phyloP scores from a whole-genome alignment of 2,329 filamentous ascomycete genomes.

The Colletotrichum karsti region DNA sequence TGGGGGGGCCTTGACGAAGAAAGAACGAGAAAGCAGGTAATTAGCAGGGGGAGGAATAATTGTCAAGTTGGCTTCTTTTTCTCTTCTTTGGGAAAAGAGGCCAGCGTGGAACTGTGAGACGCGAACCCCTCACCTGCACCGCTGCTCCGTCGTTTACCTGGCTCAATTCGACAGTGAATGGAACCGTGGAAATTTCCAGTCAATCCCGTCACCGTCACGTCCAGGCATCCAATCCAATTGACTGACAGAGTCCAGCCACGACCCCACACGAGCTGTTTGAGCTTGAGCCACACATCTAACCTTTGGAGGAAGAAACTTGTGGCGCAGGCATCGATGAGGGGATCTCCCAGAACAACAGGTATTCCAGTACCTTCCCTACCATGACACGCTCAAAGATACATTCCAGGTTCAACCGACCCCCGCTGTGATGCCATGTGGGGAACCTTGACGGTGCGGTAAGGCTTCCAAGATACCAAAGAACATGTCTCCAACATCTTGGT shows the following conservation, averaged over 20 bases:
- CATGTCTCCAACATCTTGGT: slow-evolving; percentile 13
- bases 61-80: slow-evolving; percentile 36
- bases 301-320: not conserved
- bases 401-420: not conserved
- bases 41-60: not conserved
- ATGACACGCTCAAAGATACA: not conserved
- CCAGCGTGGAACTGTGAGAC: slow-evolving; percentile 50
- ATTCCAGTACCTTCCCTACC: not conserved
- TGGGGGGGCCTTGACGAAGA: not conserved
- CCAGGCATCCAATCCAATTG: not conserved
- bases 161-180: slow-evolving; percentile 20
- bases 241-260: not conserved
- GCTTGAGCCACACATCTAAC: slow-evolving; percentile 28
- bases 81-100: slow-evolving; percentile 45
- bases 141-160: not conserved
- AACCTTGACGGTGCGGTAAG: not conserved
- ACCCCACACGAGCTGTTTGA: slow-evolving; percentile 27
- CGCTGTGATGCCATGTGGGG: slow-evolving; percentile 24
- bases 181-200: slow-evolving; percentile 29
- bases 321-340: not conserved
- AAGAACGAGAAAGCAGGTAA: not conserved
- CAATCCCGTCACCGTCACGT: slow-evolving; percentile 14
- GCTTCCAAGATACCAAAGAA: slow-evolving; percentile 9
- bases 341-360: too few relatives aligned
- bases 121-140: slow-evolving; percentile 16